phyloP scores from a whole-genome alignment of 441 rosid genomes.

The Adansonia gregorii region DNA sequence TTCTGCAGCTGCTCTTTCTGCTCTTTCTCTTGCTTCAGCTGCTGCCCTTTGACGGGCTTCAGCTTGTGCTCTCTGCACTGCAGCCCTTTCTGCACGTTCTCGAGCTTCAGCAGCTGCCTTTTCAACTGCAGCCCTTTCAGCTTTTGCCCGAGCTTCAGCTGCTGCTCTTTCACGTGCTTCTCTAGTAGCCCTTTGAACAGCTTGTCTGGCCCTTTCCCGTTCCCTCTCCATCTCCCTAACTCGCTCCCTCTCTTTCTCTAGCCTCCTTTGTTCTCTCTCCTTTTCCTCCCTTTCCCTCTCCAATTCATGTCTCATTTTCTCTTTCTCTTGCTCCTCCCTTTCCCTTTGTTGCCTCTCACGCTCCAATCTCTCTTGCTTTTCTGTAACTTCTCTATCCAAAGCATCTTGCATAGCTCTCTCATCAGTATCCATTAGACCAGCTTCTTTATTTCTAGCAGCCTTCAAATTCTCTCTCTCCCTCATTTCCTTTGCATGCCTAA shows the following conservation, averaged over 20 bases:
- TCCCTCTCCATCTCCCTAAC: constrained; percentile 51
- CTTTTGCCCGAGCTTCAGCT: constrained; percentile 70
- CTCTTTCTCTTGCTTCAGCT: constrained; percentile 64
- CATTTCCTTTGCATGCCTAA: constrained; percentile 79
- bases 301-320: constrained; percentile 40
- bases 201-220: constrained; percentile 75
- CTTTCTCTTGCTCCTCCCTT: constrained; percentile 63
- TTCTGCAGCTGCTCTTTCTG: constrained; percentile 84
- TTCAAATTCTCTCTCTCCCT: constrained; percentile 78
- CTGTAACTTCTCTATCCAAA: constrained; percentile 64
- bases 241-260: constrained; percentile 57
- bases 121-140: constrained; percentile 82
- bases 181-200: constrained; percentile 91
- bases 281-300: constrained; percentile 65
- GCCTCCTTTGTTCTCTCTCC: constrained; percentile 66
- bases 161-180: constrained; percentile 99
- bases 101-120: constrained; percentile 78
- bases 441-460: constrained; percentile 72
- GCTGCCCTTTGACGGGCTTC: constrained; percentile 93
- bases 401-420: constrained; percentile 49
- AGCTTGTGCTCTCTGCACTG: constrained; percentile 91
- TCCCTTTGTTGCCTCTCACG: constrained; percentile 45
- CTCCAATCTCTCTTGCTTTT: constrained; percentile 66
- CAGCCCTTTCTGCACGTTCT: constrained; percentile 85
- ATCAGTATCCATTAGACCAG: constrained; percentile 51